A percentile compares a stretch with the other conserved stretches of the same genome.
Evolutionary conservation across 225 moss, liverwort and hornwort species (phyloP).

Genomic region (Straminergon stramineum): DNA sequence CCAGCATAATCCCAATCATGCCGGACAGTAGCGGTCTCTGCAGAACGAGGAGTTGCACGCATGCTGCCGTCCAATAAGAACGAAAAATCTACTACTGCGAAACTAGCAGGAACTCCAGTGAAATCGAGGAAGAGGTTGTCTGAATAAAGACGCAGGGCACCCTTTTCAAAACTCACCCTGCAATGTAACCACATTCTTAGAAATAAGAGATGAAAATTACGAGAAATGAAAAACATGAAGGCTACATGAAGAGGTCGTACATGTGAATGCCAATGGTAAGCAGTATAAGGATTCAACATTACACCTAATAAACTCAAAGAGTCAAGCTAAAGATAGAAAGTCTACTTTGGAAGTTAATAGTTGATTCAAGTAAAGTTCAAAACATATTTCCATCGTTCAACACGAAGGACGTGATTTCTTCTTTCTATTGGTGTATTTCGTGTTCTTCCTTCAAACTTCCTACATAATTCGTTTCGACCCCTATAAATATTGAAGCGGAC

Average conservation of each 20-base stretch:
- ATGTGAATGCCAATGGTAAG: background rate
- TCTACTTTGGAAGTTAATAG: background rate
- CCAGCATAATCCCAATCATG: slow-evolving; percentile 56
- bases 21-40: slow-evolving; percentile 14
- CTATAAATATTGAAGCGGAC: background rate
- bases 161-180: slow-evolving; percentile 69
- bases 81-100: slow-evolving; percentile 43
- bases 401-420: background rate
- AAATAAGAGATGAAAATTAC: background rate
- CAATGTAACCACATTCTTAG: background rate
- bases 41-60: slow-evolving; percentile 26
- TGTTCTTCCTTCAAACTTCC: background rate
- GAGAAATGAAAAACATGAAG: background rate
- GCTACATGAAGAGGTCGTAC: background rate
- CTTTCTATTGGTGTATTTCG: background rate
- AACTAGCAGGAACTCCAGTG: slow-evolving; percentile 54
- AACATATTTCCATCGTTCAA: background rate
- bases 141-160: slow-evolving; percentile 49
- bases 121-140: slow-evolving; percentile 63
- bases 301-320: background rate
- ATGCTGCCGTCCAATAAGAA: slow-evolving; percentile 39
- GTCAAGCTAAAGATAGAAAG: background rate
- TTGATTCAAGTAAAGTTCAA: background rate
- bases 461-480: background rate
- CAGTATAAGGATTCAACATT: background rate